Percentiles rank a stretch among this genome's conserved stretches.
These are phyloP conservation scores for Ustilago trichophora DNA, from an alignment of 1,284 basidiomycete species.

Conservation along the genomic window DNA sequence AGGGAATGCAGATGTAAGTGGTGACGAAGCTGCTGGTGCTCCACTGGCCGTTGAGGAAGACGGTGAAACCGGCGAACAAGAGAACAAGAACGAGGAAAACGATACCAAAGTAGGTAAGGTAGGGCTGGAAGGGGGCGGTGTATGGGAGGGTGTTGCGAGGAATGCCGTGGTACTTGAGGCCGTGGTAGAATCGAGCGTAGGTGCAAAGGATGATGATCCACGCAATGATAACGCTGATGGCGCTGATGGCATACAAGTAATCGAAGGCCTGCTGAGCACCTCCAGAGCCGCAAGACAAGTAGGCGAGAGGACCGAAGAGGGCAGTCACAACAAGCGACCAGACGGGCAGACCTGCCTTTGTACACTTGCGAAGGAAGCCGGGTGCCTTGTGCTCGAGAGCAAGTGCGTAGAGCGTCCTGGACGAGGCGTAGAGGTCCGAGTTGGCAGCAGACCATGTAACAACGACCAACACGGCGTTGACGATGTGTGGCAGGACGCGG, in stretches of 20 bases:
- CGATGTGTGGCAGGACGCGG: constrained; percentile 68
- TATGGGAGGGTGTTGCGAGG: constrained; percentile 71
- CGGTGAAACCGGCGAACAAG: constrained; percentile 67
- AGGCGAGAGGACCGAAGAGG: constrained; percentile 75
- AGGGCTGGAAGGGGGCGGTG: constrained; percentile 69
- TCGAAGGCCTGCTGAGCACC: constrained; percentile 72
- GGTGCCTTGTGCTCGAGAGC: constrained; percentile 81
- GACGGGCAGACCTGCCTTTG: constrained; percentile 78
- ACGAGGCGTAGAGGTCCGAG: constrained; percentile 82
- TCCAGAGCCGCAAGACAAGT: constrained; percentile 71
- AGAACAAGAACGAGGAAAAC: constrained; percentile 46
- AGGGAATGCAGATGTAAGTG: constrained; percentile 77
- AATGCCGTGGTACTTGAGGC: constrained; percentile 72
- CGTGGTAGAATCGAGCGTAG: constrained; percentile 78
- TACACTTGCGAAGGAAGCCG: constrained; percentile 74
- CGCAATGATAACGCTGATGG: constrained; percentile 76
- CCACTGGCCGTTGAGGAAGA: constrained; percentile 60
- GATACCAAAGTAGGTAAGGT: constrained; percentile 51
- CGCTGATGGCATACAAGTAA: constrained; percentile 71
- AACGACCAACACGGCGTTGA: constrained; percentile 79
- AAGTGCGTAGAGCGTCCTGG: constrained; percentile 78
- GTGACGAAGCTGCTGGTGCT: constrained; percentile 77
- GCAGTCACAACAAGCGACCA: constrained; percentile 76
- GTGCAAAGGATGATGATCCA: constrained; percentile 84
- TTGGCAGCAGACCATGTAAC: constrained; percentile 86